A percentile compares a stretch with the other conserved stretches of the same genome.
Conservation (phyloP, 2,329 filamentous ascomycete species). For the Westerdykella aurantiaca region DNA sequence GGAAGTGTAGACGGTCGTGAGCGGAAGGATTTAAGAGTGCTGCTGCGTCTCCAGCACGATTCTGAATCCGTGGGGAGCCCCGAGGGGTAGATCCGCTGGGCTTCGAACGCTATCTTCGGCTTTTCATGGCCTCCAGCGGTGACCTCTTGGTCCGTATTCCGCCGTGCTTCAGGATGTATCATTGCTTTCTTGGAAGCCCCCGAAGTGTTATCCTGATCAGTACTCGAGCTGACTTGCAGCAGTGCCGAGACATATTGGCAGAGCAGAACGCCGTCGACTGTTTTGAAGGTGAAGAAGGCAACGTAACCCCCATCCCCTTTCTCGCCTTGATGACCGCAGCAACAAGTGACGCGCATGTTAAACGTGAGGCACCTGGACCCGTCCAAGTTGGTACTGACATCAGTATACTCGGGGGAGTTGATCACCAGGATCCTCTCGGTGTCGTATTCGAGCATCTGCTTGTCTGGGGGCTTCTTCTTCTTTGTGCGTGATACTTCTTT, state of each 20-base stretch:
- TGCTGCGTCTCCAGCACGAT: too few species aligned
- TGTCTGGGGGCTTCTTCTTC: constrained; percentile 89
- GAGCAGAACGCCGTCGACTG: constrained; percentile 67
- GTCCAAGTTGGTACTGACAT: constrained; percentile 14
- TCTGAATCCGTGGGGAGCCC: too few species aligned
- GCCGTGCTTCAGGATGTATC: too few species aligned
- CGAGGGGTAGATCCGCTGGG: too few species aligned
- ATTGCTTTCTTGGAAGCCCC: too few species aligned
- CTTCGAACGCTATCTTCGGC: too few species aligned
- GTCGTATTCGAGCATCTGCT: constrained; percentile 60
- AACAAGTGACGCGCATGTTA: constrained; percentile 94
- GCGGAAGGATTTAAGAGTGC: too few species aligned
- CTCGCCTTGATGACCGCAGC: constrained; percentile 90
- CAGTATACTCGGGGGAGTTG: constrained; percentile 32
- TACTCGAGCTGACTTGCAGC: constrained; percentile 71
- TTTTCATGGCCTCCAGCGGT: too few species aligned
- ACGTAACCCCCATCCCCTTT: constrained; percentile 70
- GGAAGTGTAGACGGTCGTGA: too few species aligned
- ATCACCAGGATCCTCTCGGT: constrained; percentile 41
- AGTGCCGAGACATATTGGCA: constrained; percentile 69
- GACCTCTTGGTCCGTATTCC: too few species aligned
- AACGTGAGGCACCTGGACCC: constrained; percentile 69
- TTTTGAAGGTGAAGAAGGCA: constrained; percentile 92
- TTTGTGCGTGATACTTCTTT: constrained; percentile 92
- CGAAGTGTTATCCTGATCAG: too few species aligned